phyloP scores from a whole-genome alignment of 495 filamentous ascomycete genomes.

The Parathielavia hyrcaniae region DNA sequence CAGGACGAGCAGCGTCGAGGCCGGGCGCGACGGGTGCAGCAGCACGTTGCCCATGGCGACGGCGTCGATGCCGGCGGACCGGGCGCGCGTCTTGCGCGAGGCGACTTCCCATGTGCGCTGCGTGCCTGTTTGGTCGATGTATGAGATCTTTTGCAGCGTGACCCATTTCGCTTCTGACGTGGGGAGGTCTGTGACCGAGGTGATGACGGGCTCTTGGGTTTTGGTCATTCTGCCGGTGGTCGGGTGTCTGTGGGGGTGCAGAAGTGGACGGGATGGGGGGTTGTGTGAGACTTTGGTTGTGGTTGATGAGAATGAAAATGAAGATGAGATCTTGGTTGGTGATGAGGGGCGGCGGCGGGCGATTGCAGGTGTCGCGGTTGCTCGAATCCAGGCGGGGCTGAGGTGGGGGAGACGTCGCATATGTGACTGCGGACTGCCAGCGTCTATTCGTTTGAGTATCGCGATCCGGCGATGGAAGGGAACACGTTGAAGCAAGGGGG shows the following conservation, averaged over 20 bases:
- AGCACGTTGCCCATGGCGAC: slow-evolving; percentile 53
- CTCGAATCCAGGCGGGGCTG: slow-evolving; percentile 7
- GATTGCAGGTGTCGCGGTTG: not conserved
- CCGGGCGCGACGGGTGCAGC: slow-evolving; percentile 42
- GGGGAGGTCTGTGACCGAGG: slow-evolving; percentile 39
- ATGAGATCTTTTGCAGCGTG: slow-evolving; percentile 46
- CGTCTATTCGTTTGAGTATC: not conserved
- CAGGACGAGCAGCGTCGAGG: slow-evolving; percentile 48
- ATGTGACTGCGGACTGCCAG: not conserved
- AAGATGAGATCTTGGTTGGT: no score
- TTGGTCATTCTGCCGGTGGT: slow-evolving; percentile 21
- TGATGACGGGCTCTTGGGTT: slow-evolving; percentile 44
- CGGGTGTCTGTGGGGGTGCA: not conserved
- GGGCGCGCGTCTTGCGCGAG: slow-evolving; percentile 46
- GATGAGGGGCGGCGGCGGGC: not conserved
- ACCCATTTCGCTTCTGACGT: slow-evolving; percentile 47
- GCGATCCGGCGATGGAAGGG: not conserved
- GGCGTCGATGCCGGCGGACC: slow-evolving; percentile 45
- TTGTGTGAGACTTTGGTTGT: not conserved
- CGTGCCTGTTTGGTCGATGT: slow-evolving; percentile 47
- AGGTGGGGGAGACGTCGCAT: slow-evolving; percentile 10
- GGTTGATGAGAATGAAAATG: not conserved
- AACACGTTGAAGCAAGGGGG: no score
- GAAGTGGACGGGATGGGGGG: not conserved
- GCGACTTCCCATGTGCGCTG: slow-evolving; percentile 50